A percentile compares a stretch with the other conserved stretches of the same genome.
phyloP scores from a whole-genome alignment of 2,329 filamentous ascomycete species.

The Microascus cirrosus region DNA sequence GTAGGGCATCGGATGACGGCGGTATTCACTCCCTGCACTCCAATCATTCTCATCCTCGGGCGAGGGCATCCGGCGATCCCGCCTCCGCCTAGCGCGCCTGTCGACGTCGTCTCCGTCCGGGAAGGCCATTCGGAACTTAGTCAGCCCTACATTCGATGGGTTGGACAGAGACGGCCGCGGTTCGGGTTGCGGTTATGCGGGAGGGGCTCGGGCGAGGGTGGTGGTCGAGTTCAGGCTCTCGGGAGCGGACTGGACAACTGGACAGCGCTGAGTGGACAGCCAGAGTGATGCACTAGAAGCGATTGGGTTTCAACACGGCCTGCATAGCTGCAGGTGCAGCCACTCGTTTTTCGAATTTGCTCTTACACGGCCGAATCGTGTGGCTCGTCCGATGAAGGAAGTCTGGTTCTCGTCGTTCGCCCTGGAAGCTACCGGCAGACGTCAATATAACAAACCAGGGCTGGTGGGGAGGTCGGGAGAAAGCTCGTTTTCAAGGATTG shows the following conservation, averaged over 20 bases:
- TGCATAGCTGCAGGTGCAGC: conserved; percentile 5
- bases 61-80: conserved; percentile 9
- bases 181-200: background rate
- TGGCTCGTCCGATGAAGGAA: background rate
- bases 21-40: conserved; percentile 14
- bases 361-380: conserved; percentile 1
- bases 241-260: conserved; percentile 2
- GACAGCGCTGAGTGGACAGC: conserved; percentile 3
- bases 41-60: conserved; percentile 18
- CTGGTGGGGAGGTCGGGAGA: background rate
- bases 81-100: conserved; percentile 8
- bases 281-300: conserved; percentile 1
- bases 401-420: background rate
- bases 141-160: conserved; percentile 5
- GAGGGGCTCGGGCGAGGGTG: background rate
- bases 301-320: conserved; percentile 5
- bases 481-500: background rate
- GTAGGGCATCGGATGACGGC: conserved; percentile 22
- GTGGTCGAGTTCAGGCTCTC: background rate
- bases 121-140: conserved; percentile 10
- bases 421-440: background rate
- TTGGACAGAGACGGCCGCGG: background rate
- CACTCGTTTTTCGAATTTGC: conserved; percentile 4
- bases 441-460: conserved; percentile 1
- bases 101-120: conserved; percentile 9